phyloP scores from a whole-genome alignment of 1,139 yeast genomes.

The Pichia sp. region DNA sequence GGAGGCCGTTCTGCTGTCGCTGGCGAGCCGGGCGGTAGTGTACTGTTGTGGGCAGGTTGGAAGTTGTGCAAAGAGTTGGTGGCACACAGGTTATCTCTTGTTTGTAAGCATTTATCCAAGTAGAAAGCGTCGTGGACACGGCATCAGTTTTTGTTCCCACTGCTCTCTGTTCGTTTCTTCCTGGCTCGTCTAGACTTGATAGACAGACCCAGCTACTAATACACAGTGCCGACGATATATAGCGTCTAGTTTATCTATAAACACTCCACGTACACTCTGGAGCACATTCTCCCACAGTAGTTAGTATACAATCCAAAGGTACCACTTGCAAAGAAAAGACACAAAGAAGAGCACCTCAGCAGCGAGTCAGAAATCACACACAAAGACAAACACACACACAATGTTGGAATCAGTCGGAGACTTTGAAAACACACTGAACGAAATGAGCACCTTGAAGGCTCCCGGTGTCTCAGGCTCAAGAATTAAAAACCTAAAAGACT shows the following conservation, averaged over 20 bases:
- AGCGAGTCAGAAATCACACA: too few species aligned
- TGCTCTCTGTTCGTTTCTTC: not conserved
- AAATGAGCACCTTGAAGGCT: conserved; percentile 71
- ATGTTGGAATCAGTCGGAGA: conserved; percentile 41
- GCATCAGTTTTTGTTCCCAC: not conserved
- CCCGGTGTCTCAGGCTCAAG: conserved; percentile 97
- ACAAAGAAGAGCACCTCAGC: not conserved
- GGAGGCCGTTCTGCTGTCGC: not conserved
- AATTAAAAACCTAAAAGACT: conserved; percentile 76
- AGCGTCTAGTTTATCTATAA: not conserved
- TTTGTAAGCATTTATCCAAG: not conserved
- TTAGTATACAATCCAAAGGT: not conserved
- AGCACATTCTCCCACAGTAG: not conserved
- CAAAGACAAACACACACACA: not conserved
- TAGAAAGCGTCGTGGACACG: not conserved
- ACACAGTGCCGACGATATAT: not conserved
- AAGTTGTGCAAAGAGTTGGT: not conserved
- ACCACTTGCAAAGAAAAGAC: not conserved
- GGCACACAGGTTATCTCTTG: not conserved
- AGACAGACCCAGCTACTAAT: not conserved
- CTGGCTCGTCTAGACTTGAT: not conserved
- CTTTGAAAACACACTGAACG: conserved; percentile 67
- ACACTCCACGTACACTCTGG: not conserved
- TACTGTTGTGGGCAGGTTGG: not conserved
- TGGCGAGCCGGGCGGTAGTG: not conserved